phyloP scores from a whole-genome alignment of 768 basidiomycete genomes.

The Paxillus rubicundulus region DNA sequence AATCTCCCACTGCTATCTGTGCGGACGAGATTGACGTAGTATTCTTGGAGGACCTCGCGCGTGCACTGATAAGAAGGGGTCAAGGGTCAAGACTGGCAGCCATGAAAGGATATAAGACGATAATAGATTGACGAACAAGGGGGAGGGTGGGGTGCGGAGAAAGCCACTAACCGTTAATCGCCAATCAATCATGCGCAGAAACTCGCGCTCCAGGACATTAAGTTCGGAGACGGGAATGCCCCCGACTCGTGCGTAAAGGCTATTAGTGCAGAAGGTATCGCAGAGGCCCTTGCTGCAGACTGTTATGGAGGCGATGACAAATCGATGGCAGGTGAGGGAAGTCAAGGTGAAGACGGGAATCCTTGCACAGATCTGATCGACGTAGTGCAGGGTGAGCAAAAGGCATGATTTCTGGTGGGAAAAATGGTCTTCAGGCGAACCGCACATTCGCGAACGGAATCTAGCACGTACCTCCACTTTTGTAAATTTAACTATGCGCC shows the following conservation, averaged over 20 bases:
- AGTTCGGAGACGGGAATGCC: constrained; percentile 90
- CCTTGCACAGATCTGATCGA: constrained; percentile 90
- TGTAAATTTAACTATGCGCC: constrained; percentile 91
- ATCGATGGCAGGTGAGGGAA: constrained; percentile 96
- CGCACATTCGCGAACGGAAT: not conserved
- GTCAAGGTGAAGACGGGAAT: constrained; percentile 89
- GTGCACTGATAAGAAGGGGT: constrained; percentile 64
- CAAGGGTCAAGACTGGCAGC: constrained; percentile 9
- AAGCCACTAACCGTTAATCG: constrained; percentile 76
- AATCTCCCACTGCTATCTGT: constrained; percentile 70
- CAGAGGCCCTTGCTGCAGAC: constrained; percentile 94
- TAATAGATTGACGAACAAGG: constrained; percentile 11
- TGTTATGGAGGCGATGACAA: constrained; percentile 90
- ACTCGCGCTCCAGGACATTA: constrained; percentile 93
- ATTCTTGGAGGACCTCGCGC: constrained; percentile 85
- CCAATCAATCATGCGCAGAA: constrained; percentile 92
- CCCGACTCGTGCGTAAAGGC: constrained; percentile 93
- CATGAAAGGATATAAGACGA: constrained; percentile 4
- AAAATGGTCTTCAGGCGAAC: constrained; percentile 7
- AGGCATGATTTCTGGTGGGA: constrained; percentile 67
- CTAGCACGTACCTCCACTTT: constrained; percentile 79
- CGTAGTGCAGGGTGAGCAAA: constrained; percentile 81
- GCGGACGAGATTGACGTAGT: constrained; percentile 90
- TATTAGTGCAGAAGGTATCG: constrained; percentile 94
- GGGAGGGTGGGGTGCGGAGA: constrained; percentile 13